Conservation (phyloP, 495 filamentous ascomycete species). For the Poronia punctata region DNA sequence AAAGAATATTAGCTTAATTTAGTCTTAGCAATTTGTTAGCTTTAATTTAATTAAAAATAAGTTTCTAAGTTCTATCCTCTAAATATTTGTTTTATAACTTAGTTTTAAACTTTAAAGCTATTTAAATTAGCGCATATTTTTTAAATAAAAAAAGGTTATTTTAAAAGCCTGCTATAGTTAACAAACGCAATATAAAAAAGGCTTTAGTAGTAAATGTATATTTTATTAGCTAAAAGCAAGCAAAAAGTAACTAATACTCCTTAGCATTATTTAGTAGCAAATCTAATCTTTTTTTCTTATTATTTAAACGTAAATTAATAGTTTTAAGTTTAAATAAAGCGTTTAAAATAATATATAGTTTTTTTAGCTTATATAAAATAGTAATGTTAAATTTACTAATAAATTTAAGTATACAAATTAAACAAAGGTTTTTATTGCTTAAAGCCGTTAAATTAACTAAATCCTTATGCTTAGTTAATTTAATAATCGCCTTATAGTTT, state of each 20-base stretch:
- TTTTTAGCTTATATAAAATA: slow-evolving; percentile 1
- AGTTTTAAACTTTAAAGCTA: background rate
- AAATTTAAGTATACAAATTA: slow-evolving; percentile 1
- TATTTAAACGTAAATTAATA: background rate
- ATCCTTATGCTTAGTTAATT: background rate
- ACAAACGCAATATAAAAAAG: background rate
- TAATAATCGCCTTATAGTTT: background rate
- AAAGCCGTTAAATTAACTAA: background rate
- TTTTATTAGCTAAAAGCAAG: background rate
- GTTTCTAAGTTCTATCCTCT: background rate
- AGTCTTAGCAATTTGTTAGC: background rate
- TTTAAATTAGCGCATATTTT: background rate
- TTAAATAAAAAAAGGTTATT: background rate
- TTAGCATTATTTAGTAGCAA: background rate
- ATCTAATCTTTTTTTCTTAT: background rate
- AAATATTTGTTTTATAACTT: background rate
- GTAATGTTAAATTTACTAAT: slow-evolving; percentile 1
- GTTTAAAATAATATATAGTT: slow-evolving; percentile 4
- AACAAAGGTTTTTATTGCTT: background rate
- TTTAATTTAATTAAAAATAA: background rate
- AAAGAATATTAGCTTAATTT: background rate
- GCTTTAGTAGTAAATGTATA: background rate
- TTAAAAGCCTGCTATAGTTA: background rate
- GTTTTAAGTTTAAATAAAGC: background rate
- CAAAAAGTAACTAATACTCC: slow-evolving; percentile 1